Evolutionary conservation across 345 rosid species (phyloP).

Genomic region (Eutrema heterophyllum): DNA sequence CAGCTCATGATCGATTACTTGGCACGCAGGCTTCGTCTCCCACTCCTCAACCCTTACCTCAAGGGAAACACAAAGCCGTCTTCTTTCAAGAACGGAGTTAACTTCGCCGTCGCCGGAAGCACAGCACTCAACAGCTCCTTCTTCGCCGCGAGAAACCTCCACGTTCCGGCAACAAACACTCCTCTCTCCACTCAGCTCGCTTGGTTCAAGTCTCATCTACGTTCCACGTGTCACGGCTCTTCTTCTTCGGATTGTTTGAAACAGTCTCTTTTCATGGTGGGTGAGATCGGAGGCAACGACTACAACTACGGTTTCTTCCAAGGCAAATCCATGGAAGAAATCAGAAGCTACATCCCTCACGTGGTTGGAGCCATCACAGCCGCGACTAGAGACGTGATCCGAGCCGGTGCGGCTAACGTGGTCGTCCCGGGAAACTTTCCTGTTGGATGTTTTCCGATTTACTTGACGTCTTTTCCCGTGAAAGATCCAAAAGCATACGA

Average conservation of each 20-base stretch:
- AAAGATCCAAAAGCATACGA: constrained; percentile 23
- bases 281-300: constrained; percentile 41
- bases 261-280: constrained; percentile 29
- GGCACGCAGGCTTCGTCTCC: constrained; percentile 20
- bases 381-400: constrained; percentile 24
- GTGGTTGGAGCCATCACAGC: constrained; percentile 34
- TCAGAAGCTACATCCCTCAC: constrained; percentile 27
- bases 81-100: constrained; percentile 19
- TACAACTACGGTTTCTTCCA: constrained; percentile 31
- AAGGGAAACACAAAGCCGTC: not conserved
- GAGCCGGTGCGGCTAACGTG: constrained; percentile 18
- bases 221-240: not conserved
- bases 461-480: constrained; percentile 15
- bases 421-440: constrained; percentile 23
- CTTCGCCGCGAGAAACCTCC: constrained; percentile 7
- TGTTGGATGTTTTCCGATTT: constrained; percentile 25
- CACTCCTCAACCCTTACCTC: constrained; percentile 32
- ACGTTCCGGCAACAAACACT: constrained; percentile 27
- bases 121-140: constrained; percentile 24
- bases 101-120: constrained; percentile 38
- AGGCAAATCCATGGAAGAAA: constrained; percentile 20
- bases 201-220: constrained; percentile 30
- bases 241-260: constrained; percentile 20
- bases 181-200: constrained; percentile 29
- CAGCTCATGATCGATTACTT: constrained; percentile 30